A percentile compares a stretch with the other conserved stretches of the same genome.
phyloP scores from a whole-genome alignment of 495 filamentous ascomycete species.

The Tetracladium marchalianum region DNA sequence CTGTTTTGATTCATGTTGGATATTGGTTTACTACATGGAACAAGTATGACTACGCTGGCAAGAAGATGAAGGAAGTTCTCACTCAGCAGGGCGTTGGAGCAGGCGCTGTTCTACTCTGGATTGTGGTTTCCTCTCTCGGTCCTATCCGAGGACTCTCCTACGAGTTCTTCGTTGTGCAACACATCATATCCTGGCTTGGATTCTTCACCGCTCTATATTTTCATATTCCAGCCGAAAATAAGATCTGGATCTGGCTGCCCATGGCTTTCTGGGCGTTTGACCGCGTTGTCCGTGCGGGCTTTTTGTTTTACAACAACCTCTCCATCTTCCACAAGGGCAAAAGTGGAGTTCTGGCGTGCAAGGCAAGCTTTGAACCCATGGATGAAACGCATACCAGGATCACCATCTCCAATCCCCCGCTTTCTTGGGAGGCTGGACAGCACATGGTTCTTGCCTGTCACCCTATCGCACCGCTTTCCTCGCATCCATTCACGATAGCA shows the following conservation, averaged over 20 bases:
- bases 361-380: constrained; percentile 22
- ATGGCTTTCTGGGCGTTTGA: constrained; percentile 65
- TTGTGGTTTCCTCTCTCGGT: constrained; percentile 56
- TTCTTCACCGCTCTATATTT: constrained; percentile 55
- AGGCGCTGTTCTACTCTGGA: constrained; percentile 66
- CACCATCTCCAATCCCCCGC: constrained; percentile 56
- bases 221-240: constrained; percentile 51
- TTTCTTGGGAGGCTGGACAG: constrained; percentile 68
- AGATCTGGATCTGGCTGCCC: constrained; percentile 61
- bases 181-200: constrained; percentile 55
- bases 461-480: constrained; percentile 55
- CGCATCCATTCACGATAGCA: constrained; percentile 75
- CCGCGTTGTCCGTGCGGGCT: constrained; percentile 40
- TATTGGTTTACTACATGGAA: constrained; percentile 64
- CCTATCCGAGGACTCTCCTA: constrained; percentile 62
- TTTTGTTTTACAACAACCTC: constrained; percentile 56
- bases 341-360: constrained; percentile 18
- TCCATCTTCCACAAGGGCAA: constrained; percentile 25
- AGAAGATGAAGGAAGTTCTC: constrained; percentile 52
- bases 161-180: constrained; percentile 76
- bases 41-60: constrained; percentile 48
- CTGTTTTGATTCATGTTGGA: constrained; percentile 63
- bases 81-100: constrained; percentile 60
- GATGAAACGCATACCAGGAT: constrained; percentile 54
- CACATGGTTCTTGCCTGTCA: constrained; percentile 71